phyloP scores from a whole-genome alignment of 1,139 yeast species.

The Suhomyces wounanorum region DNA sequence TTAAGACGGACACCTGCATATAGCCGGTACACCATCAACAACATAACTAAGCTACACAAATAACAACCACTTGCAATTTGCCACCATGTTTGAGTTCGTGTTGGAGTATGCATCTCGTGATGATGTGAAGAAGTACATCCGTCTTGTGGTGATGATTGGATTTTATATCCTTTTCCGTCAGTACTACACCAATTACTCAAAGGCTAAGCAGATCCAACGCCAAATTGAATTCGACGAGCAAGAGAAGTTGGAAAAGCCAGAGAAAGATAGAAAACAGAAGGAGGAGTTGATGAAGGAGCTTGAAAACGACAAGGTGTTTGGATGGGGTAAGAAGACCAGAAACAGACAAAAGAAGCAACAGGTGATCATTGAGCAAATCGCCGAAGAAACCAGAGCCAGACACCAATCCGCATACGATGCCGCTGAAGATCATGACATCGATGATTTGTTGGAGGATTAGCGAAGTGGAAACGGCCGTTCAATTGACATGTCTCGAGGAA shows the following conservation, averaged over 20 bases:
- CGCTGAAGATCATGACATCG: conserved; percentile 68
- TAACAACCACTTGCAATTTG: not conserved
- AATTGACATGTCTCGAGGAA: not conserved
- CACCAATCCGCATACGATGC: conserved; percentile 51
- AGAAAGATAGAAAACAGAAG: conserved; percentile 33
- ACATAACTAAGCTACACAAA: not conserved
- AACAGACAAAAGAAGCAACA: conserved; percentile 56
- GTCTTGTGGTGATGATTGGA: conserved; percentile 38
- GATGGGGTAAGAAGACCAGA: conserved; percentile 80
- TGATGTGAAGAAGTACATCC: conserved; percentile 38
- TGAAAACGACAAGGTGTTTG: conserved; percentile 54
- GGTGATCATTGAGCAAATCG: conserved; percentile 50
- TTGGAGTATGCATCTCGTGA: conserved; percentile 41
- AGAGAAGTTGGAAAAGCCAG: conserved; percentile 38
- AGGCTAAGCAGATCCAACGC: conserved; percentile 51
- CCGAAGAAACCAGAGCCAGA: conserved; percentile 44
- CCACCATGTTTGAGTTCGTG: conserved; percentile 34
- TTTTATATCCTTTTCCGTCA: conserved; percentile 40
- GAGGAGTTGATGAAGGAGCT: conserved; percentile 33
- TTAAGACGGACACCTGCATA: conserved; percentile 9
- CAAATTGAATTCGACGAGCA: conserved; percentile 53
- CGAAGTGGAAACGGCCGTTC: not conserved
- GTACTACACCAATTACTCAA: conserved; percentile 44
- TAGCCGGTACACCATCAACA: conserved; percentile 1
- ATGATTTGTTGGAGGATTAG: conserved; percentile 60